Evolutionary conservation across 164 flowering plant species (phyloP).

Genomic region (Stephania japonica): DNA sequence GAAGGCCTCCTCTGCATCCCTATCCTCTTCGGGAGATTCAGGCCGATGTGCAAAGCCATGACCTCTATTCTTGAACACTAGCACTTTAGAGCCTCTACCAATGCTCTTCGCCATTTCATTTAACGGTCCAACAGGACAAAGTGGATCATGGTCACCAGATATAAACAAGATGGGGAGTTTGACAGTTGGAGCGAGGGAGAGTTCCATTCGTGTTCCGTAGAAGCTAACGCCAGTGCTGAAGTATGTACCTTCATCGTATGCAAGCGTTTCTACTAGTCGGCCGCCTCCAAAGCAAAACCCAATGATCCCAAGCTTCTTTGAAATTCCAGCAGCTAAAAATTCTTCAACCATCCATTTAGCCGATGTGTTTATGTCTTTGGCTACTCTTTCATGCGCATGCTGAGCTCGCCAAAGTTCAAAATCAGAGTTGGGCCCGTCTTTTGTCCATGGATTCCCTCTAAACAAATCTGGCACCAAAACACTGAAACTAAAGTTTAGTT

Average conservation of each 20-base stretch:
- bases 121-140: conserved; percentile 41
- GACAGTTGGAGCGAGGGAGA: conserved; percentile 36
- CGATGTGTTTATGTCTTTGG: conserved; percentile 44
- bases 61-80: conserved; percentile 64
- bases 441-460: conserved; percentile 74
- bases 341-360: conserved; percentile 83
- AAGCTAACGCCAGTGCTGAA: conserved; percentile 67
- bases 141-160: conserved; percentile 65
- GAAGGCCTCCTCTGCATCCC: conserved; percentile 83
- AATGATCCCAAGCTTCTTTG: conserved; percentile 71
- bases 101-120: conserved; percentile 39
- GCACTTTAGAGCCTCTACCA: conserved; percentile 39
- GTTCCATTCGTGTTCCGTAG: conserved; percentile 68
- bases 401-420: conserved; percentile 49
- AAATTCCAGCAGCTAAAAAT: conserved; percentile 57
- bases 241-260: conserved; percentile 39
- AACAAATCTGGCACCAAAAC: conserved; percentile 86
- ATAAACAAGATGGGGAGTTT: conserved; percentile 64
- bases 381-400: conserved; percentile 40
- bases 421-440: conserved; percentile 30
- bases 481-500: conserved; percentile 34
- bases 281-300: conserved; percentile 91
- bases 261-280: conserved; percentile 52
- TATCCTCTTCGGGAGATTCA: conserved; percentile 65
- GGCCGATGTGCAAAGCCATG: conserved; percentile 90